Evolutionary conservation across 768 basidiomycete genomes (phyloP).

Genomic region (Pleurotus salmoneostramineus): DNA sequence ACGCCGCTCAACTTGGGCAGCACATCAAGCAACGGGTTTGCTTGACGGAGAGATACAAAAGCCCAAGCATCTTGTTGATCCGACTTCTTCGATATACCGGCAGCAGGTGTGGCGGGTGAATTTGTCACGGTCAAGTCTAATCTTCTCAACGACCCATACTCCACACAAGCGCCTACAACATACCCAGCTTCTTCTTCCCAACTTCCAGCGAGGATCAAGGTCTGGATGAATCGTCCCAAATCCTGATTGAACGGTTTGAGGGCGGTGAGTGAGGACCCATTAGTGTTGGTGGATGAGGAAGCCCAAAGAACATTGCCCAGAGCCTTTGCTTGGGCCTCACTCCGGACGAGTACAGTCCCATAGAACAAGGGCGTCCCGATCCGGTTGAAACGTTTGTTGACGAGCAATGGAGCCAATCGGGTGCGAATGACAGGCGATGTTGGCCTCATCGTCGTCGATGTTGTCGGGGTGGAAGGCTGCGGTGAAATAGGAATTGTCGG

Average conservation of each 20-base stretch:
- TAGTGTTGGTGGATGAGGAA: too few species aligned
- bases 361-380: constrained; percentile 59
- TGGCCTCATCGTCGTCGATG: background rate
- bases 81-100: too few species aligned
- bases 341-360: constrained; percentile 42
- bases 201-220: constrained; percentile 35
- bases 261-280: too few species aligned
- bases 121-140: constrained; percentile 32
- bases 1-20: constrained; percentile 34
- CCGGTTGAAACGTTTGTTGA: constrained; percentile 47
- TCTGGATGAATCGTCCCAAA: constrained; percentile 26
- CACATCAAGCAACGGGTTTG: constrained; percentile 36
- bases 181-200: constrained; percentile 32
- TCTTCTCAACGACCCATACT: constrained; percentile 11
- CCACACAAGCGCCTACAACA: constrained; percentile 27
- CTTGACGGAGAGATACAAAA: background rate
- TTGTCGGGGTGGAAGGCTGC: background rate
- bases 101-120: background rate
- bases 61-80: too few species aligned
- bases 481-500: constrained; percentile 1
- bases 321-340: constrained; percentile 31
- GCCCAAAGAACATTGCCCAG: constrained; percentile 14
- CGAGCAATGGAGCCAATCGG: constrained; percentile 41
- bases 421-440: constrained; percentile 7
- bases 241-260: background rate